Evolutionary conservation across 2,329 filamentous ascomycete species (phyloP).

Genomic region (Blastomyces gilchristii): DNA sequence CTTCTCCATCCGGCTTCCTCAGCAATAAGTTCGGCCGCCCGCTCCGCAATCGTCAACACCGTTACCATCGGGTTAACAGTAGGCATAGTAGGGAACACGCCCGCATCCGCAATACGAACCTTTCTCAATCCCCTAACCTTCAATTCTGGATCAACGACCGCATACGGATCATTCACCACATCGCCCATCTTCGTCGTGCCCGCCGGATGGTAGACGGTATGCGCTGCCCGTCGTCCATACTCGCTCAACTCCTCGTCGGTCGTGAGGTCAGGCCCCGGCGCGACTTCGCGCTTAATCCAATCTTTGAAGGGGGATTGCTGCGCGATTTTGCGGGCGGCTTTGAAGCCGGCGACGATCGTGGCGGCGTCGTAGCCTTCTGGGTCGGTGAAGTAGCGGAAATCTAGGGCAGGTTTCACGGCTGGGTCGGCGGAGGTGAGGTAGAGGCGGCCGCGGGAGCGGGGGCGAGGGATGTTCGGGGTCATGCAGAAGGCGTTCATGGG

Average conservation of each 20-base stretch:
- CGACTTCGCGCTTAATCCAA: slow-evolving; percentile 75
- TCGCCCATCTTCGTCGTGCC: slow-evolving; percentile 89
- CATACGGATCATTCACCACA: slow-evolving; percentile 53
- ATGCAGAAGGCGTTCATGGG: slow-evolving; percentile 78
- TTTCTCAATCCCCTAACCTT: slow-evolving; percentile 62
- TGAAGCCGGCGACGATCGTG: slow-evolving; percentile 66
- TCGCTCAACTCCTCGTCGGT: slow-evolving; percentile 71
- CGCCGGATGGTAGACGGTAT: slow-evolving; percentile 84
- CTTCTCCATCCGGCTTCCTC: slow-evolving; percentile 59
- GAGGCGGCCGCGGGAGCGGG: slow-evolving; percentile 64
- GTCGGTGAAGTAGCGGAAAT: slow-evolving; percentile 86
- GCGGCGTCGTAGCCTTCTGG: slow-evolving; percentile 75
- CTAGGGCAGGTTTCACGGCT: slow-evolving; percentile 66
- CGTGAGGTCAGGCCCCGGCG: slow-evolving; percentile 61
- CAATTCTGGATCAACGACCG: slow-evolving; percentile 69
- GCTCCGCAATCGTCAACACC: slow-evolving; percentile 72
- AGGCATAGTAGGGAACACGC: slow-evolving; percentile 79
- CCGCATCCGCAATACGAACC: slow-evolving; percentile 72
- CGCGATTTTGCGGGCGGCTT: slow-evolving; percentile 66
- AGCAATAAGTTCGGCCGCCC: slow-evolving; percentile 72
- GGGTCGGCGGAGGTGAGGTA: slow-evolving; percentile 70
- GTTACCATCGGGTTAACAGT: slow-evolving; percentile 88
- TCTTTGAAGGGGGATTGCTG: slow-evolving; percentile 65
- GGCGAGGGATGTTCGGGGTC: slow-evolving; percentile 82
- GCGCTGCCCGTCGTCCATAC: slow-evolving; percentile 70